Evolutionary conservation across 2,329 filamentous ascomycete genomes (phyloP), one percentile per base, ranked within the genome.

Genomic region (Epichloe scottii): DNA sequence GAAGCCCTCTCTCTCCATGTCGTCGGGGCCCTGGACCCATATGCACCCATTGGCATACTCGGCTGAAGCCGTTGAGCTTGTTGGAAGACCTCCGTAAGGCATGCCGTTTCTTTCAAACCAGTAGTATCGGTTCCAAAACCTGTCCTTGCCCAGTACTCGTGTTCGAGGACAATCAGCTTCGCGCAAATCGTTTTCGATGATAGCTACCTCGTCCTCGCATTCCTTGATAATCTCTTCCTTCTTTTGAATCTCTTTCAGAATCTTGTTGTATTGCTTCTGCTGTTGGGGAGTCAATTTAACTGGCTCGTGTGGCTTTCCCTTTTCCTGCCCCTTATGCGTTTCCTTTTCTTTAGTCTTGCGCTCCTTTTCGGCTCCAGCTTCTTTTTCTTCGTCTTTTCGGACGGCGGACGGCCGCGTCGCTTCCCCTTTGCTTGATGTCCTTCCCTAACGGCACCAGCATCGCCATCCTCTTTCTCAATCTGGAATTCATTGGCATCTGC

Each of bases 61-160:
- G 21, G 91, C 89, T 44, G 82, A 76, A 1, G 89, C 86, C 1
- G 91, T 97, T 15, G 90, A 96, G 66, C 89, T 95, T 56, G 79
- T 81, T 0, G 90, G 90, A 51, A 96, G 75, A 4, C 93, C 93
- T 34, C 78, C 89, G 61, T 91, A 95, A 0, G 93, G 93, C 90
- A 97, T 97, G 23, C 90, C 93, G 62, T 97, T 98, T 55, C 91
- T 85, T 69, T 98, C 93, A 66, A 97, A 96, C 91, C 93, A 98
- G 74, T 94, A 97, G 68, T 97, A 98, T 50, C 91, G 82, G 68
- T 98, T 97, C 82, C 91, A 95, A 74, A 95, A 98, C 43, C 93
- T 82, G 68, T 98, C 93, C 65, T 93, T 91, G 54, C 93, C 93
- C 26, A 98, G 75, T 17, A 91, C 82, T 55, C 88, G 84, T 17